These are phyloP conservation scores for Pseudogymnoascus destructans DNA, from an alignment of 2,329 filamentous ascomycete genomes.

Conservation along the genomic window DNA sequence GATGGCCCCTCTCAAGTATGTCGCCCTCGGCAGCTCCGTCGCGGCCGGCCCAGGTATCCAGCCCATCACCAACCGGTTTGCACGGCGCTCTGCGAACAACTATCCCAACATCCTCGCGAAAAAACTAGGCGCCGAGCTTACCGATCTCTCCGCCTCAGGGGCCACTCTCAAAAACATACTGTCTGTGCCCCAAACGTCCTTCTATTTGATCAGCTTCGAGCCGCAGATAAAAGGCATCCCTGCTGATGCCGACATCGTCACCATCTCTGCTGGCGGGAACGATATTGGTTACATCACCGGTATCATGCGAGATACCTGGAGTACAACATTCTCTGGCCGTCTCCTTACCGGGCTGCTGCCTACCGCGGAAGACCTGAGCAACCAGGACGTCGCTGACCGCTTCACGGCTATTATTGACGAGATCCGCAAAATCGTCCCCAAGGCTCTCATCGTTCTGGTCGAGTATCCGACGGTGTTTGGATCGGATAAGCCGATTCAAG, in stretches of 20 bases:
- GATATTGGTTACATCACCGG: constrained; percentile 29
- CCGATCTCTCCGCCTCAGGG: constrained; percentile 27
- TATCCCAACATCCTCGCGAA: constrained; percentile 27
- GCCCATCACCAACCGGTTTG: constrained; percentile 22
- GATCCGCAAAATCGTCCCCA: constrained; percentile 1
- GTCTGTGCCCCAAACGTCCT: constrained; percentile 24
- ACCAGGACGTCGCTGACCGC: background rate
- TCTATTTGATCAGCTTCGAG: constrained; percentile 21
- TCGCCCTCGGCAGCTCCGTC: background rate
- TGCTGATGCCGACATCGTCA: constrained; percentile 26
- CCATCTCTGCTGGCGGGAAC: constrained; percentile 29
- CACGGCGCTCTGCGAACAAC: constrained; percentile 27
- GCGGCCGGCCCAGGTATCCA: constrained; percentile 23
- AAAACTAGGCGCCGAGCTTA: constrained; percentile 18
- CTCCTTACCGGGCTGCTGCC: background rate
- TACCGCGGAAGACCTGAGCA: background rate
- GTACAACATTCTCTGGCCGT: constrained; percentile 12
- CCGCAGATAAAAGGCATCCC: constrained; percentile 28
- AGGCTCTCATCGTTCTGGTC: background rate
- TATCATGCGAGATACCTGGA: constrained; percentile 24
- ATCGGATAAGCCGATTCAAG: background rate
- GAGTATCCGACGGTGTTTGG: background rate
- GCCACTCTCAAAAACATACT: constrained; percentile 29
- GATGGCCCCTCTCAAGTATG: constrained; percentile 4
- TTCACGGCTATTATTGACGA: constrained; percentile 9